Evolutionary conservation across 2,329 filamentous ascomycete species (phyloP), one percentile per base, ranked within the genome.

Genomic region (Stachybotrys chartarum): DNA sequence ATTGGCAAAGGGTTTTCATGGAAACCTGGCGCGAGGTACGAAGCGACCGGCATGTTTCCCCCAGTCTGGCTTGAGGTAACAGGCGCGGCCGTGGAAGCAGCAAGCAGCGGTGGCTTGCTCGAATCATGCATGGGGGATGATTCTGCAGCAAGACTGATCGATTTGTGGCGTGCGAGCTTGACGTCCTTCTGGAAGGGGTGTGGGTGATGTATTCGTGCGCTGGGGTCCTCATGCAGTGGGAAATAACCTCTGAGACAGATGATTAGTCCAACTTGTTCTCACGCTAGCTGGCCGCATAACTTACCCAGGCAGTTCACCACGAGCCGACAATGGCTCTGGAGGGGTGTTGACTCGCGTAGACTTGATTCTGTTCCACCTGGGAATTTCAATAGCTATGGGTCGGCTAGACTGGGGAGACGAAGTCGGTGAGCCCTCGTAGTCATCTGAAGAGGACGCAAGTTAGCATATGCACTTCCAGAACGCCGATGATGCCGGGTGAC

Each of bases 231-330:
- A 68, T 84, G 81, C 35, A 79, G 67, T 17, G 82, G 81, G 60
- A 85, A 85, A 62, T 85, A 85, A 31, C 78, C 82, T 65, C 82
- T 85, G 60, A 42, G 11, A 35, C 17, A 42, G 10, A 42, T 14
- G 14, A 14, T 42, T 42, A 42, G 35, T 14, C 35, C 35, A 10
- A 3, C 8, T 14, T 42, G 14, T 10, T 42, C 35, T 42, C 10
- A 42, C 35, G 35, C 35, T 3, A 24, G 24, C 24, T 6, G 10
- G 50, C 47, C 10, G 52, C 12, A 39, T 14, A 16, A 53, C 78
- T 65, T 77, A 85, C 83, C 82, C 81, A 64, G 74, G 75, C 52
- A 82, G 63, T 66, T 85, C 82, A 53, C 82, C 83, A 54, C 82
- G 74, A 49, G 78, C 83, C 30, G 82, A 83, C 24, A 85, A 67